Conservation (phyloP, 306 rosid genomes). For the Abrus pulchellus region DNA sequence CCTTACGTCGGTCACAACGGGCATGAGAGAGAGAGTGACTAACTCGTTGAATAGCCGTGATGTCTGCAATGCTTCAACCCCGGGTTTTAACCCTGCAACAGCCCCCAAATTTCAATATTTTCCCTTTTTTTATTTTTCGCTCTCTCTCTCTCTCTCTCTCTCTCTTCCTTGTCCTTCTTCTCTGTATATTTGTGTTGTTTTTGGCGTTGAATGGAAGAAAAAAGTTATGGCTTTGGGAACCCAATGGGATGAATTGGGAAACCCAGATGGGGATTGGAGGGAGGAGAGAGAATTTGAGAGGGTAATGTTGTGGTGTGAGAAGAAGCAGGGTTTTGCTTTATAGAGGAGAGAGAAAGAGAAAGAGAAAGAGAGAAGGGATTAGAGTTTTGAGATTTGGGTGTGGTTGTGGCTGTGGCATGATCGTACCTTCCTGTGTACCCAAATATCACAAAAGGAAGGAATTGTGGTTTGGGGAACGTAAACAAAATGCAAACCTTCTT, state of each 20-base stretch:
- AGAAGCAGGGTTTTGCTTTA: not conserved
- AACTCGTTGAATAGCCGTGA: conserved; percentile 94
- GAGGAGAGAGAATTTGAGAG: not conserved
- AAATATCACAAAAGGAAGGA: not conserved
- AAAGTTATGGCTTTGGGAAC: not conserved
- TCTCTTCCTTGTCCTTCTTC: not conserved
- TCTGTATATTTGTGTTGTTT: not conserved
- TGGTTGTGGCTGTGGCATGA: not conserved
- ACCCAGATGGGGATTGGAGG: conserved; percentile 27
- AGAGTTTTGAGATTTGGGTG: not conserved
- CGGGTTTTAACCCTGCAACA: conserved; percentile 53
- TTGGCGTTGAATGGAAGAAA: not conserved
- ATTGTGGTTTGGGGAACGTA: not conserved
- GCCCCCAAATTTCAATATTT: not conserved
- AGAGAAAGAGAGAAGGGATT: not conserved
- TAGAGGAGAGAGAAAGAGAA: not conserved
- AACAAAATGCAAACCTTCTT: not conserved
- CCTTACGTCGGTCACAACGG: conserved; percentile 85
- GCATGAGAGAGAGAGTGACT: conserved; percentile 75
- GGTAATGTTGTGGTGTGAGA: not conserved
- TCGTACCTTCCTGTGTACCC: not conserved
- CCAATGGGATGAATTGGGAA: not conserved
- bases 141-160: too few species aligned
- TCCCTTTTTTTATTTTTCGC: too few species aligned
- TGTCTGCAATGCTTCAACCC: conserved; percentile 79